These are phyloP conservation scores for Chimonanthus salicifolius DNA, from an alignment of 164 flowering plant genomes.

Conservation along the genomic window DNA sequence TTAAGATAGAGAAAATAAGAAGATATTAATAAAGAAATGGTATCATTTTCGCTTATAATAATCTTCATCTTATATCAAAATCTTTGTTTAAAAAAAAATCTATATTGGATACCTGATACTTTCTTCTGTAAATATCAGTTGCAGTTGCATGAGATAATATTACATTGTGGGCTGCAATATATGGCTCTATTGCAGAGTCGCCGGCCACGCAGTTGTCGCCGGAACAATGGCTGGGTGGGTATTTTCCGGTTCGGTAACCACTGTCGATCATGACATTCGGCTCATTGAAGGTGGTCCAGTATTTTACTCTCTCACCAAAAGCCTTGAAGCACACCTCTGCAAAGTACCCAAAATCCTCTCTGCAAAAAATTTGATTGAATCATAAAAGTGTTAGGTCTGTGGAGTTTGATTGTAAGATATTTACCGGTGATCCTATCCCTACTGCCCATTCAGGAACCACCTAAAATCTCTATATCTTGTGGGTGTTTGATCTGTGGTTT, in stretches of 20 bases:
- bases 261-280: neutral
- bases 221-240: conserved; percentile 9
- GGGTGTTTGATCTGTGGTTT: too few species aligned
- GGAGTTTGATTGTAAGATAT: too few species aligned
- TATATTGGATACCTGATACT: neutral
- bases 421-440: too few species aligned
- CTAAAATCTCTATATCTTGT: too few species aligned
- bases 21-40: too few species aligned
- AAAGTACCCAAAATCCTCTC: conserved; percentile 8
- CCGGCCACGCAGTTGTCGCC: neutral
- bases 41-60: too few species aligned
- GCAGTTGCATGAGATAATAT: conserved; percentile 10
- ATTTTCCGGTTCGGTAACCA: conserved; percentile 2
- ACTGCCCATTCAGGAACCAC: too few species aligned
- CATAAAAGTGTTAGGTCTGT: neutral
- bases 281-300: conserved; percentile 11
- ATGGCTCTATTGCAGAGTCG: conserved; percentile 6
- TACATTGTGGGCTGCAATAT: conserved; percentile 7
- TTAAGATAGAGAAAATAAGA: too few species aligned
- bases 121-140: conserved; percentile 7
- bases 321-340: conserved; percentile 6
- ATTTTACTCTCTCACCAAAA: conserved; percentile 12
- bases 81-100: too few species aligned
- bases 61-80: too few species aligned
- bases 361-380: neutral